A percentile compares a stretch with the other conserved stretches of the same genome.
These are phyloP conservation scores for Irpex sp. DNA, from an alignment of 1,284 basidiomycete genomes.

Conservation along the genomic window DNA sequence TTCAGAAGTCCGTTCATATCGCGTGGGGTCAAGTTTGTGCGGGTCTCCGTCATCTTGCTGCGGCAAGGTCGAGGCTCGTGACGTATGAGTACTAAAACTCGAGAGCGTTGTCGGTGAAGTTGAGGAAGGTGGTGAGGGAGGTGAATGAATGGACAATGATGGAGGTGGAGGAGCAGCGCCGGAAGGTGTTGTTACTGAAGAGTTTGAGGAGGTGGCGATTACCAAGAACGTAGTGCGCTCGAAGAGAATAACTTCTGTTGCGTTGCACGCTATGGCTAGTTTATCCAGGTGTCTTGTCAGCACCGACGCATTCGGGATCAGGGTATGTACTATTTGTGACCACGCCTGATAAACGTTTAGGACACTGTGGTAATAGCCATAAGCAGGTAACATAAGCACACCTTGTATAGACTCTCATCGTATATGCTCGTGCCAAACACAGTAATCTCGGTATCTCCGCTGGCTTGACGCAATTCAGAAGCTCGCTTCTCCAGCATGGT, in stretches of 20 bases:
- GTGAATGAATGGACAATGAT: neutral
- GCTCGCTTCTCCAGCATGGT: constrained; percentile 65
- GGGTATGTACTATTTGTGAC: constrained; percentile 95
- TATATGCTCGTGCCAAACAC: constrained; percentile 97
- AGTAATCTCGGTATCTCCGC: constrained; percentile 52
- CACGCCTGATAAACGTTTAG: constrained; percentile 65
- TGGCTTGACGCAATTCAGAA: constrained; percentile 64
- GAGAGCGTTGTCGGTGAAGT: constrained; percentile 12
- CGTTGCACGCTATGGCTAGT: constrained; percentile 82
- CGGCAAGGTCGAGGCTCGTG: constrained; percentile 9
- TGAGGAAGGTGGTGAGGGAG: constrained; percentile 20
- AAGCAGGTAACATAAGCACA: constrained; percentile 29
- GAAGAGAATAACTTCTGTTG: constrained; percentile 93
- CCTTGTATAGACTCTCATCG: constrained; percentile 96
- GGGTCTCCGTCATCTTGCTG: constrained; percentile 31
- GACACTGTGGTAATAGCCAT: constrained; percentile 2
- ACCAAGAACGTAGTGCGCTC: constrained; percentile 98
- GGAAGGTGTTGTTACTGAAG: constrained; percentile 15
- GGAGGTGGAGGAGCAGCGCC: constrained; percentile 15
- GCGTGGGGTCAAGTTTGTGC: constrained; percentile 66
- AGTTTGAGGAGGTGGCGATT: constrained; percentile 71
- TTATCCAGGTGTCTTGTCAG: constrained; percentile 84
- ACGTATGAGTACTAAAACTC: constrained; percentile 11
- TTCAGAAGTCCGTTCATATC: constrained; percentile 95
- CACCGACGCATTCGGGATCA: constrained; percentile 92